phyloP scores from a whole-genome alignment of 495 filamentous ascomycete species.

The Usnea hakonensis region DNA sequence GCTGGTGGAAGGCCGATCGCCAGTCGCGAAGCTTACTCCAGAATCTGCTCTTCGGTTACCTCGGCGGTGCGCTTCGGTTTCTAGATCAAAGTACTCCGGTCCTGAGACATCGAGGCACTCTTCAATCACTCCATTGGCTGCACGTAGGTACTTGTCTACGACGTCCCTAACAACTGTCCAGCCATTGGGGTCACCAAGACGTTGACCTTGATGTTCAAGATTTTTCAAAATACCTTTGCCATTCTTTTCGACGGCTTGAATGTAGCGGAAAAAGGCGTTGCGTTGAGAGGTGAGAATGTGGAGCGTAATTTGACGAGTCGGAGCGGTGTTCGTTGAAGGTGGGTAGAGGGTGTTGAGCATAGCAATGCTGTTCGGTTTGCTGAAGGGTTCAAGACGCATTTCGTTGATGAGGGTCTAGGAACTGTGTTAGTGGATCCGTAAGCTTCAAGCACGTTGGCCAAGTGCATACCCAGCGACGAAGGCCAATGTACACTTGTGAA shows the following conservation, averaged over 20 bases:
- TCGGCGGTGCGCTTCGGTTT: conserved; percentile 27
- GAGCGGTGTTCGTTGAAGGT: conserved; percentile 36
- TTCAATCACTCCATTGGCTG: conserved; percentile 53
- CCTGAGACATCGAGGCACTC: conserved; percentile 48
- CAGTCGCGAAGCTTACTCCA: conserved; percentile 51
- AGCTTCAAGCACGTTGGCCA: conserved; percentile 9
- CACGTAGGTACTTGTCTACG: conserved; percentile 54
- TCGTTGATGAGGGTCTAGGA: conserved; percentile 61
- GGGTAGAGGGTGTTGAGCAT: conserved; percentile 76
- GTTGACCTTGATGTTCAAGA: conserved; percentile 47
- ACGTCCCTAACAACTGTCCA: conserved; percentile 50
- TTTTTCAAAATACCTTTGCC: conserved; percentile 49
- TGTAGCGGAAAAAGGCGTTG: conserved; percentile 59
- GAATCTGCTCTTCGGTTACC: conserved; percentile 54
- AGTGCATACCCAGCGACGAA: conserved; percentile 59
- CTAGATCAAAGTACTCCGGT: conserved; percentile 38
- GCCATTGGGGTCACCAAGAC: conserved; percentile 43
- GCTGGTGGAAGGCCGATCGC: conserved; percentile 31
- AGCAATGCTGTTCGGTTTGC: conserved; percentile 62
- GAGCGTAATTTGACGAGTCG: conserved; percentile 49
- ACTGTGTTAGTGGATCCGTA: conserved; percentile 19
- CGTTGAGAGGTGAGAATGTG: conserved; percentile 51
- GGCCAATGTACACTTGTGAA: conserved; percentile 55
- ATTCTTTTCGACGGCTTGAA: conserved; percentile 51
- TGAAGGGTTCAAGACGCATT: conserved; percentile 55